These are phyloP conservation scores for Westerdykella ornata DNA, from an alignment of 2,329 filamentous ascomycete species.

Conservation along the genomic window DNA sequence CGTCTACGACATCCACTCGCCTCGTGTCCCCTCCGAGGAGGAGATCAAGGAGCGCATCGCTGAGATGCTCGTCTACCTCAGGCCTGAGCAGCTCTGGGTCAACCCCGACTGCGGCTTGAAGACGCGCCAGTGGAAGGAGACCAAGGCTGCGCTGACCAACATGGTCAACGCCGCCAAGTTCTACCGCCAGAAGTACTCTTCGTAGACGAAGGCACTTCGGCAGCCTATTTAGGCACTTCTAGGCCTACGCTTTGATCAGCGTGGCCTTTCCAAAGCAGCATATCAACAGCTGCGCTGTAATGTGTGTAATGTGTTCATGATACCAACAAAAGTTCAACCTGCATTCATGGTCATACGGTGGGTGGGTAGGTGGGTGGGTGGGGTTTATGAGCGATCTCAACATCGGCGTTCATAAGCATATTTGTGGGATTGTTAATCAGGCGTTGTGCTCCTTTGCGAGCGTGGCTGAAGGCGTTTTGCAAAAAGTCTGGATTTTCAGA, in stretches of 20 bases:
- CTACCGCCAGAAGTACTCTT: constrained; percentile 84
- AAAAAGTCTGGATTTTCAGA: neutral
- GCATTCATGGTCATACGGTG: constrained; percentile 33
- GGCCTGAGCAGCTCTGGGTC: constrained; percentile 98
- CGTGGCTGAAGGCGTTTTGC: neutral
- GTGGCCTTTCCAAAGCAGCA: constrained; percentile 26
- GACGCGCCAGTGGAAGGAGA: constrained; percentile 98
- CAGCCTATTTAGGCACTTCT: constrained; percentile 15
- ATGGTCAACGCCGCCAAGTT: constrained; percentile 97
- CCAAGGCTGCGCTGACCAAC: constrained; percentile 91
- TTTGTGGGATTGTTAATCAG: neutral
- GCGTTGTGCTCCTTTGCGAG: neutral
- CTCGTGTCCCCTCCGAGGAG: constrained; percentile 91
- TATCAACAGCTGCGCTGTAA: constrained; percentile 37
- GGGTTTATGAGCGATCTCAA: constrained; percentile 34
- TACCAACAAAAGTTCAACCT: constrained; percentile 40
- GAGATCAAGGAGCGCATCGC: constrained; percentile 97
- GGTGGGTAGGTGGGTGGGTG: constrained; percentile 15
- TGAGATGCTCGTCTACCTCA: constrained; percentile 94
- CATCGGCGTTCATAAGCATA: constrained; percentile 33
- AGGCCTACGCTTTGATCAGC: constrained; percentile 28
- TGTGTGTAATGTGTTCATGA: constrained; percentile 38
- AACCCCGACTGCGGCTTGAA: constrained; percentile 99
- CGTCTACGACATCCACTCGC: constrained; percentile 99
- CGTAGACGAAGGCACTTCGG: constrained; percentile 36